Evolutionary conservation across 129 eudicot species (phyloP), one percentile per base, ranked within the genome.

Genomic region (Helianthus tuberosus): DNA sequence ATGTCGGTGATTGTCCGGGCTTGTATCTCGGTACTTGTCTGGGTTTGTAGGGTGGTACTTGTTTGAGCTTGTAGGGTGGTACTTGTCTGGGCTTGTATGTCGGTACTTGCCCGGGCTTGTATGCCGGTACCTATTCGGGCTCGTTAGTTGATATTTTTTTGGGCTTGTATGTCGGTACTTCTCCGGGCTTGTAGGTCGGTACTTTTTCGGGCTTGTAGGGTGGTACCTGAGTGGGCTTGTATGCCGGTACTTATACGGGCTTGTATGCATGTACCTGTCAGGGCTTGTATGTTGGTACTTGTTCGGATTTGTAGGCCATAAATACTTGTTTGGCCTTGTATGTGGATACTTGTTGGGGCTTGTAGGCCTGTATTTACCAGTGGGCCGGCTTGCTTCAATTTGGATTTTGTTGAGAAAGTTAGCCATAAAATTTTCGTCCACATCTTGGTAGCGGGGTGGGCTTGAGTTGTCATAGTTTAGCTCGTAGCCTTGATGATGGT

Each of bases 321-420:
- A 20, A 20, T 43, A 43, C 47, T 6, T 43, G 12, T 35, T 13
- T 32, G 17, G 46, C 8, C 15, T 43, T 41, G 6, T 32, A 27
- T 4, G 5, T 32, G 2, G 9, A 8, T 61, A 27, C 66, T 32
- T 59, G 1, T 27, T n/a, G 3, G 68, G 49, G 49, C 15, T 36
- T 12, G 3, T 6, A 14, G 25, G 68, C 1, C 11, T 9, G 13
- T n/a, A 51, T 44, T 51, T n/a, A 32, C 62, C 63, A 5, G 20
- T 39, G 5, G 72, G 72, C 0, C 36, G 65, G 16, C 60, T 70
- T 25, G 77, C 71, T 7, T 38, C 76, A 9, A 70, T 11, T 8
- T 78, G 77, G 57, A 78, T 15, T 63, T 78, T 71, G 44, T 71
- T 52, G 20, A 52, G 77, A 71, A 71, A 70, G 23, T 78, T 44